A percentile compares a stretch with the other conserved stretches of the same genome.
Evolutionary conservation across 2,329 filamentous ascomycete genomes (phyloP).

Genomic region (Ophiostoma australiae): DNA sequence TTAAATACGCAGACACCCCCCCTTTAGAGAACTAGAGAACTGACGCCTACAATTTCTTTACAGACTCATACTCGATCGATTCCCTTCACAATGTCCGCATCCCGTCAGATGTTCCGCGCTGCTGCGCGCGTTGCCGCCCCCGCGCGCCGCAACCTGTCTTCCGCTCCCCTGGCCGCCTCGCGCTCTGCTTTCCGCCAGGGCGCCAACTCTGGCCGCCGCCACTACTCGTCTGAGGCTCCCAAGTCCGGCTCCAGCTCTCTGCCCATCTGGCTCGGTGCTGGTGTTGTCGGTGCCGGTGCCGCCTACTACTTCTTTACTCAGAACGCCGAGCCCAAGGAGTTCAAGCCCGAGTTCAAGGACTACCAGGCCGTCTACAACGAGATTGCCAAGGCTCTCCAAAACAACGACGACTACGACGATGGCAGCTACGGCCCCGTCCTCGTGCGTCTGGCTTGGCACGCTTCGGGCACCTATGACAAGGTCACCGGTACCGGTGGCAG

Average conservation of each 20-base stretch:
- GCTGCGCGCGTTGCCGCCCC: constrained; percentile 50
- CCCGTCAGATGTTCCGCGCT: constrained; percentile 53
- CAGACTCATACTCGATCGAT: constrained; percentile 12
- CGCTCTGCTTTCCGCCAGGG: constrained; percentile 68
- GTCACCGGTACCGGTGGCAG: constrained; percentile 83
- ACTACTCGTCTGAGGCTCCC: constrained; percentile 68
- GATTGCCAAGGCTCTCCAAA: constrained; percentile 72
- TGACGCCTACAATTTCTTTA: not conserved
- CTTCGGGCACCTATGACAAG: constrained; percentile 86
- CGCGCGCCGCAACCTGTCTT: constrained; percentile 35
- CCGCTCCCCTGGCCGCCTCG: constrained; percentile 54
- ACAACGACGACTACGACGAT: constrained; percentile 94
- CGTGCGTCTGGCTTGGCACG: constrained; percentile 88
- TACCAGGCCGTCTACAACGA: constrained; percentile 95
- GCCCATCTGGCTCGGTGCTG: constrained; percentile 56
- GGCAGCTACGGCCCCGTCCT: constrained; percentile 92
- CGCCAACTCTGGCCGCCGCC: constrained; percentile 55
- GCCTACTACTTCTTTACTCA: constrained; percentile 62
- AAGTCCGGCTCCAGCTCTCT: constrained; percentile 41
- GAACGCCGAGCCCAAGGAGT: constrained; percentile 51
- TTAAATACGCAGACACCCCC: not conserved
- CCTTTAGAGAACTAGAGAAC: too few relatives aligned
- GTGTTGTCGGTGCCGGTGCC: constrained; percentile 56
- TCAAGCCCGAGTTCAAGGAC: constrained; percentile 74
- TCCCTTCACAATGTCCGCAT: constrained; percentile 38